phyloP scores from a whole-genome alignment of 495 filamentous ascomycete species.

The Talaromyces trachyspermus region DNA sequence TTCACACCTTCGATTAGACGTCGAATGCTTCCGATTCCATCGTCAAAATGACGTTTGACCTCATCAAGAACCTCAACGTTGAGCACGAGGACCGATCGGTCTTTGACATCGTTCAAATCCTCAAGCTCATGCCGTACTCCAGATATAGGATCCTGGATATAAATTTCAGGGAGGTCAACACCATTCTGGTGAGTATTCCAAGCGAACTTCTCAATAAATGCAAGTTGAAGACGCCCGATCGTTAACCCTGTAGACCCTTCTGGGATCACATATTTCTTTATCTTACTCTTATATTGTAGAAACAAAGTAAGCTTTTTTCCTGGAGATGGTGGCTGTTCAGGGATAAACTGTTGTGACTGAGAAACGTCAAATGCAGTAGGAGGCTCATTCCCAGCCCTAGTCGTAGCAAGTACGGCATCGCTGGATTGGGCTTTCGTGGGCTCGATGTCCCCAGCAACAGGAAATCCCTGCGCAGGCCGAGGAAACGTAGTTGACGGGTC shows the following conservation, averaged over 20 bases:
- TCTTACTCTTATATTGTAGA: conserved; percentile 90
- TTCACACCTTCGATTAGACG: conserved; percentile 74
- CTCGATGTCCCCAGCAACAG: conserved; percentile 32
- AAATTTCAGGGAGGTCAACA: conserved; percentile 88
- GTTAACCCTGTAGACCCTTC: conserved; percentile 79
- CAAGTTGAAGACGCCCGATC: conserved; percentile 79
- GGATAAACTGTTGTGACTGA: conserved; percentile 44
- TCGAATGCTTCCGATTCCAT: conserved; percentile 74
- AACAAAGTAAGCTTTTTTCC: conserved; percentile 93
- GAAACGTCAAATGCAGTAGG: conserved; percentile 27
- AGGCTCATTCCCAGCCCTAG: conserved; percentile 22
- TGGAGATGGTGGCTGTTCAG: conserved; percentile 67
- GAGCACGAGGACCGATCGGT: conserved; percentile 84
- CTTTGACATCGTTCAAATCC: conserved; percentile 90
- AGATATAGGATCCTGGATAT: conserved; percentile 92
- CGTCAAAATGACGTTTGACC: conserved; percentile 92
- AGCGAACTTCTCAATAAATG: conserved; percentile 99
- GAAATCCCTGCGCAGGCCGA: conserved; percentile 25
- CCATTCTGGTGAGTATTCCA: conserved; percentile 97
- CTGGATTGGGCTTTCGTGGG: conserved; percentile 44
- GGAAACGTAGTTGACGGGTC: conserved; percentile 23
- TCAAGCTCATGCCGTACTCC: conserved; percentile 94
- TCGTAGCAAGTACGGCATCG: conserved; percentile 22
- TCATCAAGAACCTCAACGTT: conserved; percentile 95
- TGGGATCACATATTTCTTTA: conserved; percentile 88